Conservation (phyloP, 768 basidiomycete species). For the Agrocybe chaxingu region DNA sequence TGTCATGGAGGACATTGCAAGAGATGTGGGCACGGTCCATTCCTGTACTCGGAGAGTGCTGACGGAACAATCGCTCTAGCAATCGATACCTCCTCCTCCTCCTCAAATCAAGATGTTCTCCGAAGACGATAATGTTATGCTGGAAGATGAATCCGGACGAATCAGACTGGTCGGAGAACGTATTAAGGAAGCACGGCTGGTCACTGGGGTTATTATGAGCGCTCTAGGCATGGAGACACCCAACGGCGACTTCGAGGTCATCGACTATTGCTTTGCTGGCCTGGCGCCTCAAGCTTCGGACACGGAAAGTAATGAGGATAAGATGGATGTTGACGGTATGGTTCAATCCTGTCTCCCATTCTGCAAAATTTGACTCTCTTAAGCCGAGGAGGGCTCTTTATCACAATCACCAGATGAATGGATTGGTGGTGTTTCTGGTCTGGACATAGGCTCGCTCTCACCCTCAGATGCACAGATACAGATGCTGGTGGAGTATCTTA, state of each 20-base stretch:
- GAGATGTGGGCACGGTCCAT: constrained; percentile 65
- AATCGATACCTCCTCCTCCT: constrained; percentile 84
- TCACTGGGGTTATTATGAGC: constrained; percentile 90
- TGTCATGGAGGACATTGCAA: constrained; percentile 91
- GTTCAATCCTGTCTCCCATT: constrained; percentile 4
- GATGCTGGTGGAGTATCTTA: constrained; percentile 87
- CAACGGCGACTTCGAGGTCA: constrained; percentile 89
- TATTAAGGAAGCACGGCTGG: constrained; percentile 58
- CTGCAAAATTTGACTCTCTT: constrained; percentile 1
- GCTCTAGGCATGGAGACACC: constrained; percentile 89
- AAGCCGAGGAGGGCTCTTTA: constrained; percentile 5
- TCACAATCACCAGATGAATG: constrained; percentile 55
- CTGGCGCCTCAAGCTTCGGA: constrained; percentile 61
- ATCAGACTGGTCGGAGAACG: constrained; percentile 81
- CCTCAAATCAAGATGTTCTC: constrained; percentile 74
- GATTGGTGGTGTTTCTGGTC: constrained; percentile 83
- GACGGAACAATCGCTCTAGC: constrained; percentile 40
- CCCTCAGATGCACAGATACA: constrained; percentile 72
- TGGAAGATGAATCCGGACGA: constrained; percentile 96
- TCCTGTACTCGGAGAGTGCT: background rate
- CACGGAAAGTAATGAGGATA: constrained; percentile 29
- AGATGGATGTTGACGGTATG: constrained; percentile 75
- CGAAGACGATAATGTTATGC: constrained; percentile 73
- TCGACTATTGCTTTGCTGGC: constrained; percentile 83
- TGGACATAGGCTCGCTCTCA: constrained; percentile 68